Percentiles rank a stretch among this genome's conserved stretches.
These are phyloP conservation scores for Aspergillus flavus DNA, from an alignment of 2,329 filamentous ascomycete genomes.

Conservation along the genomic window DNA sequence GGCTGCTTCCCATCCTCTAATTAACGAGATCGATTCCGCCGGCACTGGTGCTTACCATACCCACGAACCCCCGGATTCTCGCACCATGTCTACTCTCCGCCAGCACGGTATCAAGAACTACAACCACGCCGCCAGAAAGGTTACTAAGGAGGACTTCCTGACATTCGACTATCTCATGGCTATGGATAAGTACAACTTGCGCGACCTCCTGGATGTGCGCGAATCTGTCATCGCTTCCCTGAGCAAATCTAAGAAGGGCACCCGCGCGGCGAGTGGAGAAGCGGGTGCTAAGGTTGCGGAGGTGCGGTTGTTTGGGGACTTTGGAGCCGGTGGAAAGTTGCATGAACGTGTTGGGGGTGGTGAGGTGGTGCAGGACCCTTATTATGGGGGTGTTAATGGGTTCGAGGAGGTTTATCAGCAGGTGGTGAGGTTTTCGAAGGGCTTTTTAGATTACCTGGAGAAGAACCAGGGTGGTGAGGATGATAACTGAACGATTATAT, in stretches of 20 bases:
- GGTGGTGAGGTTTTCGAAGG: constrained; percentile 72
- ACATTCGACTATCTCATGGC: constrained; percentile 91
- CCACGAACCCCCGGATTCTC: constrained; percentile 73
- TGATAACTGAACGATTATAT: constrained; percentile 8
- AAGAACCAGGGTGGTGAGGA: constrained; percentile 23
- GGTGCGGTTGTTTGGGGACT: constrained; percentile 85
- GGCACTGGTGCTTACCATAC: constrained; percentile 88
- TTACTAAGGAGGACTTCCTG: constrained; percentile 72
- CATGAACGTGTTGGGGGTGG: constrained; percentile 45
- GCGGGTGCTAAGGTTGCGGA: constrained; percentile 45
- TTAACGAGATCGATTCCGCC: constrained; percentile 78
- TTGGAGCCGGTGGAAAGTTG: constrained; percentile 59
- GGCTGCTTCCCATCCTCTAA: constrained; percentile 58
- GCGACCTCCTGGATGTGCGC: constrained; percentile 66
- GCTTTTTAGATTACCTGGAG: constrained; percentile 67
- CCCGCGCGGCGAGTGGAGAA: constrained; percentile 38
- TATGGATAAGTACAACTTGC: constrained; percentile 86
- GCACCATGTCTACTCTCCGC: constrained; percentile 78
- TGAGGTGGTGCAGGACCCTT: constrained; percentile 83
- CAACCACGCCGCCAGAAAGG: constrained; percentile 73
- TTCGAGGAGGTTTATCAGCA: constrained; percentile 89
- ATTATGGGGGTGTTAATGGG: constrained; percentile 82
- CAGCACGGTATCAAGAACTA: constrained; percentile 77
- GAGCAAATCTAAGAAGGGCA: constrained; percentile 43
- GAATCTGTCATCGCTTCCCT: constrained; percentile 53